These are phyloP conservation scores for Leccinum rimulosum DNA, from an alignment of 768 basidiomycete genomes.

Conservation along the genomic window DNA sequence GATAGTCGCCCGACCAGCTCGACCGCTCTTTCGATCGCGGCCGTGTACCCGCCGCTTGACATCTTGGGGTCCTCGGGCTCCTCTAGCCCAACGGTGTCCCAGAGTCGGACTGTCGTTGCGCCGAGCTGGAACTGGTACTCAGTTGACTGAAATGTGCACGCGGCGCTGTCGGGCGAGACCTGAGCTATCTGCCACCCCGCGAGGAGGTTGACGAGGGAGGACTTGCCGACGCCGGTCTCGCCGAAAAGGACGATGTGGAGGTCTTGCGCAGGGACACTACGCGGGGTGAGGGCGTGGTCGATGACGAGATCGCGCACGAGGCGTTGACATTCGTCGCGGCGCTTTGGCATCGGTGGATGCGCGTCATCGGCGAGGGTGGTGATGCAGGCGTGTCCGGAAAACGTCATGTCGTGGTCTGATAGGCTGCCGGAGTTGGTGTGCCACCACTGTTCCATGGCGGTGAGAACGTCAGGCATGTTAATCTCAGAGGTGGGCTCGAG, in stretches of 20 bases:
- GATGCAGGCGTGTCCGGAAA: slow-evolving; percentile 22
- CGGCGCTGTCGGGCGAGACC: slow-evolving; percentile 26
- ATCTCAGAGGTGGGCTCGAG: slow-evolving; percentile 13
- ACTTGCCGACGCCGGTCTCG: slow-evolving; percentile 37
- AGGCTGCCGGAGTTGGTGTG: slow-evolving; percentile 9
- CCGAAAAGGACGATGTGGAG: slow-evolving; percentile 40
- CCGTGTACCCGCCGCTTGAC: slow-evolving; percentile 18
- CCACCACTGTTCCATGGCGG: slow-evolving; percentile 25
- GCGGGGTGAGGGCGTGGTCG: slow-evolving; percentile 22
- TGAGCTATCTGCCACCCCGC: slow-evolving; percentile 28
- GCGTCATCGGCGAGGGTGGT: slow-evolving; percentile 22
- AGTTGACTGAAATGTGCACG: slow-evolving; percentile 30
- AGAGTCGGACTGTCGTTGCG: slow-evolving; percentile 23
- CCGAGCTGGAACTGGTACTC: slow-evolving; percentile 28
- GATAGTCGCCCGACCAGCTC: slow-evolving; percentile 31
- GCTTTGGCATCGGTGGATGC: slow-evolving; percentile 14
- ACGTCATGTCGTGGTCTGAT: slow-evolving; percentile 11
- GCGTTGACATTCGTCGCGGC: slow-evolving; percentile 22
- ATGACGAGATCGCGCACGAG: slow-evolving; percentile 25
- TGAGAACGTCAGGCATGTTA: slow-evolving; percentile 4
- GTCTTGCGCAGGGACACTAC: slow-evolving; percentile 16
- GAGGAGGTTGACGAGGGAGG: slow-evolving; percentile 39
- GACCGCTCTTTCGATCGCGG: slow-evolving; percentile 28
- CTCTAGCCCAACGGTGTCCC: slow-evolving; percentile 34
- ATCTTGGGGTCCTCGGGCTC: slow-evolving; percentile 16